Evolutionary conservation across 2,329 filamentous ascomycete genomes (phyloP), one percentile per base, ranked within the genome.

Genomic region (Cryphonectria japonica): DNA sequence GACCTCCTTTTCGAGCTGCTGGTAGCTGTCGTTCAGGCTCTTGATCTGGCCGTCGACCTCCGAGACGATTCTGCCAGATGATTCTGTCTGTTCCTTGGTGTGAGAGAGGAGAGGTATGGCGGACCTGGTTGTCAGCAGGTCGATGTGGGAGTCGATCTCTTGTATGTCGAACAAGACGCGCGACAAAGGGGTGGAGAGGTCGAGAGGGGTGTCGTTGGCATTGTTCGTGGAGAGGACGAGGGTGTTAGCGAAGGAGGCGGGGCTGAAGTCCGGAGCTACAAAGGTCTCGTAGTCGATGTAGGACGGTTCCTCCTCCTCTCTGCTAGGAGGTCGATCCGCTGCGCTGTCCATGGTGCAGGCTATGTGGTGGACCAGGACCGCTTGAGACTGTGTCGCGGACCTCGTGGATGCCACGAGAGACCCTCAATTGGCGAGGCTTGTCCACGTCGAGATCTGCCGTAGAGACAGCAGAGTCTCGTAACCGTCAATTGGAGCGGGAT

Each of bases 261-360:
- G 89, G 32, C 91, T 93, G 84, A 99, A 99, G 73, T 88, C 85
- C 14, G 94, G 93, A 65, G 92, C 89, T 74, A 98, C 88, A 78
- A 99, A 97, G 74, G 93, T 88, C 80, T 97, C 94, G 83, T 97
- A 97, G 87, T 98, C 95, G 78, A 99, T 95, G 83, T 99, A 99
- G 11, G 93, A 96, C 57, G 91, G 87, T 71, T 92, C 90, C 61
- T 88, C 86, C 70, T 85, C 83, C 34, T 81, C 80, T 66, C 79
- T 76, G 69, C 77, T 76, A 46, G 67, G 67, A 26, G 60, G 67
- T 29, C 50, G 32, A 69, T 76, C 74, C 57, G 78, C 78, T 79
- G 81, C 81, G 37, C 66, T 75, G 71, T 71, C 69, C 70, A 73
- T 72, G 19, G 22, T 64, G 61, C 61, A 14, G 39, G 41, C 39